phyloP scores from a whole-genome alignment of 2,329 filamentous ascomycete species.

The Penicillium vulpinum region DNA sequence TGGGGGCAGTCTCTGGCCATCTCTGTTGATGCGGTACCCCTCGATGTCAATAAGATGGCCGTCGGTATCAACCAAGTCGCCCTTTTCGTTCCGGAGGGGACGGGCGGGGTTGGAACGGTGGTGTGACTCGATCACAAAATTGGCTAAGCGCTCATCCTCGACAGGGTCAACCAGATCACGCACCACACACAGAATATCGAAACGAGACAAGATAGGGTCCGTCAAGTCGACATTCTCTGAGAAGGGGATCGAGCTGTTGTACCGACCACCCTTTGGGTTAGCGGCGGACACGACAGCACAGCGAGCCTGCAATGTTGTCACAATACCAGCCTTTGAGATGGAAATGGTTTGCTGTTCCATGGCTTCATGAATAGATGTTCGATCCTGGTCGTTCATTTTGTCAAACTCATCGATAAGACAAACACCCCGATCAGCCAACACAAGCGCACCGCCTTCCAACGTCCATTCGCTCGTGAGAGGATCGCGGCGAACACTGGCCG shows the following conservation, averaged over 20 bases:
- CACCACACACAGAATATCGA: conserved; percentile 95
- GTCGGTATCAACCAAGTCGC: conserved; percentile 46
- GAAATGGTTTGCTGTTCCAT: conserved; percentile 99
- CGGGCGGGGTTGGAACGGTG: conserved; percentile 77
- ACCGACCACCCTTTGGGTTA: conserved; percentile 93
- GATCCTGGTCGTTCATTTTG: conserved; percentile 99
- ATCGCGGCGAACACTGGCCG: conserved; percentile 91
- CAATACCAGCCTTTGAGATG: conserved; percentile 97
- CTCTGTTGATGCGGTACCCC: conserved; percentile 51
- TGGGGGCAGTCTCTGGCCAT: conserved; percentile 37
- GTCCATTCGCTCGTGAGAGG: conserved; percentile 97
- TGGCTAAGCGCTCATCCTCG: conserved; percentile 89
- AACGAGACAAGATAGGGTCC: conserved; percentile 95
- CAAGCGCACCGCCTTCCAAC: conserved; percentile 89
- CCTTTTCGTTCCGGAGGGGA: conserved; percentile 50
- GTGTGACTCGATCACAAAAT: conserved; percentile 93
- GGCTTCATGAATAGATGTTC: conserved; percentile 97
- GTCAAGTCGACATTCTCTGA: conserved; percentile 95
- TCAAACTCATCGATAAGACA: conserved; percentile 99
- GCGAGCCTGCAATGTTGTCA: conserved; percentile 92
- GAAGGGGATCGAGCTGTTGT: conserved; percentile 95
- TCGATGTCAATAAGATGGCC: conserved; percentile 63
- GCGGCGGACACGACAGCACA: conserved; percentile 96
- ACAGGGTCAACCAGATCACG: conserved; percentile 89
- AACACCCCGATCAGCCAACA: conserved; percentile 90